These are phyloP conservation scores for Myochromella boudieri DNA, from an alignment of 768 basidiomycete genomes.

Conservation along the genomic window DNA sequence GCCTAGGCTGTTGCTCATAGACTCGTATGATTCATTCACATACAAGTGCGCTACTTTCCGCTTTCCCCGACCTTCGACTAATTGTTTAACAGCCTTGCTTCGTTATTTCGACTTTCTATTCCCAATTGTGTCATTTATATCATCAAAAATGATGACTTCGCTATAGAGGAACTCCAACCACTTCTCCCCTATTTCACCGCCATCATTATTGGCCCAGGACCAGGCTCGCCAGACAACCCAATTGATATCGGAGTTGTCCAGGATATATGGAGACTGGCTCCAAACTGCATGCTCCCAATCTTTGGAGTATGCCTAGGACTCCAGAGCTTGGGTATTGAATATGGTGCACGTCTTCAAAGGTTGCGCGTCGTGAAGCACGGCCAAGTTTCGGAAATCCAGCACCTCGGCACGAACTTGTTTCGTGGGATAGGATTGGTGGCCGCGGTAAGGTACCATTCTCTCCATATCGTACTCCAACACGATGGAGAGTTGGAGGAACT, in stretches of 20 bases:
- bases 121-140: conserved; percentile 64
- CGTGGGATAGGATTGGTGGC: conserved; percentile 48
- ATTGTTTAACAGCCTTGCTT: conserved; percentile 55
- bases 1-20: conserved; percentile 67
- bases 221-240: conserved; percentile 67
- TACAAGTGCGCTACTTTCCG: conserved; percentile 59
- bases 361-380: conserved; percentile 77
- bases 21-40: conserved; percentile 90
- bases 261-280: conserved; percentile 66
- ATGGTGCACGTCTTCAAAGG: conserved; percentile 59
- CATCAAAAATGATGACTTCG: conserved; percentile 69
- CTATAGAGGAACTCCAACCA: conserved; percentile 47
- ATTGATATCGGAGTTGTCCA: conserved; percentile 69
- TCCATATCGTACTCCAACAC: conserved; percentile 54
- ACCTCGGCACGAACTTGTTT: conserved; percentile 62
- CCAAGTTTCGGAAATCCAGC: conserved; percentile 64
- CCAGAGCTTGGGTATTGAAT: conserved; percentile 70
- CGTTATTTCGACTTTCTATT: conserved; percentile 63
- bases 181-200: conserved; percentile 64
- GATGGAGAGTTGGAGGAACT: conserved; percentile 57
- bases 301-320: conserved; percentile 86
- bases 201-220: conserved; percentile 76
- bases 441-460: conserved; percentile 81
- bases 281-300: conserved; percentile 56
- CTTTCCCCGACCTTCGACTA: background rate